Evolutionary conservation across 768 basidiomycete genomes (phyloP).

Genomic region (Mycena pura): DNA sequence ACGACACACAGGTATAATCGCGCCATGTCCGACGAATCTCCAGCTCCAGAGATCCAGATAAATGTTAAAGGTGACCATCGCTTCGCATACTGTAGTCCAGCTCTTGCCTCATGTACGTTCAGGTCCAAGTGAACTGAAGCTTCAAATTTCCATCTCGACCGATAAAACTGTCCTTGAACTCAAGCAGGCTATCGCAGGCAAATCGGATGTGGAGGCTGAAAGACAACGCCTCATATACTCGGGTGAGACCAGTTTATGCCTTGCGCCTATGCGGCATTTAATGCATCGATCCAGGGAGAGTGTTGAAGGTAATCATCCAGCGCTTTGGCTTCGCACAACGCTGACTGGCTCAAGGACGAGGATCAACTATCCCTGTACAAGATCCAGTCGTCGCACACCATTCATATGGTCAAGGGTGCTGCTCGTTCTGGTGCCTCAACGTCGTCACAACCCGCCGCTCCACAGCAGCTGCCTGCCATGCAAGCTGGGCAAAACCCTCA

Average conservation of each 20-base stretch:
- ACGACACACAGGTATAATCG: constrained; percentile 6
- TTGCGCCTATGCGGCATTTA: not conserved
- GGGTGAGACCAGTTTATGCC: constrained; percentile 52
- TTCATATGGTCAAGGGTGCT: constrained; percentile 93
- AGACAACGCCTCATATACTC: constrained; percentile 93
- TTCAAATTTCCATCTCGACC: constrained; percentile 80
- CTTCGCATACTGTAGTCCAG: not conserved
- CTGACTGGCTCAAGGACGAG: constrained; percentile 64
- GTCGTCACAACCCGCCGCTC: constrained; percentile 45
- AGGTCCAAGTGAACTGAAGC: constrained; percentile 94
- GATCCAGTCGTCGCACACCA: constrained; percentile 86
- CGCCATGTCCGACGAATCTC: constrained; percentile 57
- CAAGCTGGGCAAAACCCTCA: constrained; percentile 89
- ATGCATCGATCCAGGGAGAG: constrained; percentile 55
- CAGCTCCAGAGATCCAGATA: constrained; percentile 62
- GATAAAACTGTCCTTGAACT: constrained; percentile 90
- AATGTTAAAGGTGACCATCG: constrained; percentile 66
- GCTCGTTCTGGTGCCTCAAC: constrained; percentile 56
- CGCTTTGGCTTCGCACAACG: not conserved
- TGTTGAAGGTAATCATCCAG: constrained; percentile 63
- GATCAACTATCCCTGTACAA: constrained; percentile 86
- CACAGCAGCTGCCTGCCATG: constrained; percentile 82
- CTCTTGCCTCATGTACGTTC: not conserved
- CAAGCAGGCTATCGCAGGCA: constrained; percentile 86
- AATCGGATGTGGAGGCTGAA: constrained; percentile 86